A percentile compares a stretch with the other conserved stretches of the same genome.
These are phyloP conservation scores for Chlorokybus atmophyticus DNA, from an alignment of 139 green algal species.

Conservation along the genomic window DNA sequence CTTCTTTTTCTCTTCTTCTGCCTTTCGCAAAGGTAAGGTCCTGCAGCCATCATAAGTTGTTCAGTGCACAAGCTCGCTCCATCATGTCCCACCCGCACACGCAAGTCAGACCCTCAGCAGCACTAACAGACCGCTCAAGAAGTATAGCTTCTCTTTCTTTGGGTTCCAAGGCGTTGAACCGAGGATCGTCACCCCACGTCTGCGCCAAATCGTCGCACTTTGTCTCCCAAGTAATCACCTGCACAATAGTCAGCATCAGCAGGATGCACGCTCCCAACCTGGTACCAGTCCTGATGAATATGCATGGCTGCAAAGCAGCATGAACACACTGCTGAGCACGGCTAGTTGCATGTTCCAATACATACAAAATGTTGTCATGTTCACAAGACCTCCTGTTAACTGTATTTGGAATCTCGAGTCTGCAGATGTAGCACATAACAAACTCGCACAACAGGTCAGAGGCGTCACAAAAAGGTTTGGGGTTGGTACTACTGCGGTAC, in stretches of 20 bases:
- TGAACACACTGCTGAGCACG: too few species aligned
- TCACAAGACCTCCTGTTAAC: background rate
- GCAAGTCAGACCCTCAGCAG: background rate
- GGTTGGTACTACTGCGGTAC: too few species aligned
- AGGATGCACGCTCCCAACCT: background rate
- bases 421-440: too few species aligned
- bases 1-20: slow-evolving; percentile 3
- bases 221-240: background rate
- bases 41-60: background rate
- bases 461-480: too few species aligned
- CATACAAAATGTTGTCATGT: background rate
- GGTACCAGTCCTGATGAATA: too few species aligned
- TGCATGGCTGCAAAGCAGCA: too few species aligned
- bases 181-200: slow-evolving; percentile 7
- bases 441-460: too few species aligned
- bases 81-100: background rate
- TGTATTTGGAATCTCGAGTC: too few species aligned
- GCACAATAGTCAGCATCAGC: background rate
- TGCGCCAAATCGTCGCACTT: slow-evolving; percentile 6
- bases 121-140: slow-evolving; percentile 8
- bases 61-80: background rate
- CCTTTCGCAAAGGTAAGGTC: background rate
- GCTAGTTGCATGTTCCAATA: too few species aligned
- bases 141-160: slow-evolving; percentile 17
- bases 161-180: slow-evolving; percentile 12